These are phyloP conservation scores for Leavenworthia alabamica DNA, from an alignment of 345 rosid species.

Conservation along the genomic window DNA sequence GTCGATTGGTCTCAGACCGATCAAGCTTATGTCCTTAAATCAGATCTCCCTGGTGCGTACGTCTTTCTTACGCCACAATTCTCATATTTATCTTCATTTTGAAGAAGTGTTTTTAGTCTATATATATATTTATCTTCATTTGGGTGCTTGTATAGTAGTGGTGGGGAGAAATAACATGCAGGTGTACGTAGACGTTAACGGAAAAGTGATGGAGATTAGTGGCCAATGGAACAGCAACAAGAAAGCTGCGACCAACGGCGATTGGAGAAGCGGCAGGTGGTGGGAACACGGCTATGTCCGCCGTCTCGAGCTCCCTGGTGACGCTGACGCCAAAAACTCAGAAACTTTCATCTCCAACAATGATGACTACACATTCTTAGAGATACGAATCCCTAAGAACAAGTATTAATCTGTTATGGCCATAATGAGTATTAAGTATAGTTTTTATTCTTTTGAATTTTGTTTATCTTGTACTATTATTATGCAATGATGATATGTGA, in stretches of 20 bases:
- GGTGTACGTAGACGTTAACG: constrained; percentile 45
- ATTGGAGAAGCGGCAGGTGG: constrained; percentile 80
- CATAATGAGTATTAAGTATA: not conserved
- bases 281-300: constrained; percentile 79
- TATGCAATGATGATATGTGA: not conserved
- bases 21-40: constrained; percentile 61
- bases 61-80: not conserved
- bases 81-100: not conserved
- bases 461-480: not conserved
- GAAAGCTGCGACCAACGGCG: constrained; percentile 36
- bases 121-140: not conserved
- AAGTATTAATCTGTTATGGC: constrained; percentile 12
- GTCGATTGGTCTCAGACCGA: constrained; percentile 79
- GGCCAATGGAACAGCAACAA: constrained; percentile 58
- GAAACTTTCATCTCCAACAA: constrained; percentile 45
- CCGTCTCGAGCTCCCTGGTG: constrained; percentile 79
- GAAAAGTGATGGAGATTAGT: constrained; percentile 67
- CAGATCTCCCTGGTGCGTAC: constrained; percentile 63
- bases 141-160: constrained; percentile 17
- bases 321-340: constrained; percentile 51
- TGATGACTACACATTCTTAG: constrained; percentile 34
- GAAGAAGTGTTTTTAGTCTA: not conserved
- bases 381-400: constrained; percentile 49
- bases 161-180: constrained; percentile 38
- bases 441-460: not conserved